A percentile compares a stretch with the other conserved stretches of the same genome.
phyloP scores from a whole-genome alignment of 306 rosid species.

The Cucurbita pepo region DNA sequence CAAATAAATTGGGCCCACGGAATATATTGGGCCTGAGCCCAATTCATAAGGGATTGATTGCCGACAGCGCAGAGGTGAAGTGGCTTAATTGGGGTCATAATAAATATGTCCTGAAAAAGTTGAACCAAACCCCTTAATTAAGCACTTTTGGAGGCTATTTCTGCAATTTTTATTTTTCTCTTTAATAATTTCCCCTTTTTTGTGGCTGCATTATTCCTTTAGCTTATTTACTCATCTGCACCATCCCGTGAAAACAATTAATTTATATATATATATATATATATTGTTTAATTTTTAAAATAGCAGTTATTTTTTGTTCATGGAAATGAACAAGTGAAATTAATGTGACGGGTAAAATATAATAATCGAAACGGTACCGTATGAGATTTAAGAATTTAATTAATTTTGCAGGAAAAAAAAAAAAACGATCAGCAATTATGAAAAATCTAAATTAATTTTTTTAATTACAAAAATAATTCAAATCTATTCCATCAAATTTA shows the following conservation, averaged over 20 bases:
- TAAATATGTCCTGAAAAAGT: slow-evolving; percentile 2
- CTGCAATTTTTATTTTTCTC: not conserved
- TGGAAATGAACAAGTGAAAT: not conserved
- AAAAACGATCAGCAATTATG: not conserved
- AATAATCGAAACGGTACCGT: not conserved
- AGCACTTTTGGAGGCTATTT: not conserved
- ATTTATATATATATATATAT: not conserved
- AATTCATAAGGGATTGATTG: not conserved
- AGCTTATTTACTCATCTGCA: not conserved
- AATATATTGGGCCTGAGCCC: not conserved
- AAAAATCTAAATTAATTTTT: not conserved
- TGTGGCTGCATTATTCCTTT: not conserved
- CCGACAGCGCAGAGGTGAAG: not conserved
- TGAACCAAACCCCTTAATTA: slow-evolving; percentile 2
- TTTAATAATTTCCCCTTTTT: not conserved
- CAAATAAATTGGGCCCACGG: not conserved
- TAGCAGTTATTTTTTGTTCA: too few species aligned
- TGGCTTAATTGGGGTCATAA: not conserved
- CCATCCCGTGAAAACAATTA: not conserved
- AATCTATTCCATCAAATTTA: not conserved
- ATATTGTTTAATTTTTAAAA: not conserved
- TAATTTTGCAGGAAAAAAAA: not conserved
- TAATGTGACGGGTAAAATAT: not conserved
- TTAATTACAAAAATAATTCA: not conserved
- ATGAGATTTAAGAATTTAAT: not conserved